A percentile compares a stretch with the other conserved stretches of the same genome.
Evolutionary conservation across 306 rosid species (phyloP).

Genomic region (Sophora flavescens): DNA sequence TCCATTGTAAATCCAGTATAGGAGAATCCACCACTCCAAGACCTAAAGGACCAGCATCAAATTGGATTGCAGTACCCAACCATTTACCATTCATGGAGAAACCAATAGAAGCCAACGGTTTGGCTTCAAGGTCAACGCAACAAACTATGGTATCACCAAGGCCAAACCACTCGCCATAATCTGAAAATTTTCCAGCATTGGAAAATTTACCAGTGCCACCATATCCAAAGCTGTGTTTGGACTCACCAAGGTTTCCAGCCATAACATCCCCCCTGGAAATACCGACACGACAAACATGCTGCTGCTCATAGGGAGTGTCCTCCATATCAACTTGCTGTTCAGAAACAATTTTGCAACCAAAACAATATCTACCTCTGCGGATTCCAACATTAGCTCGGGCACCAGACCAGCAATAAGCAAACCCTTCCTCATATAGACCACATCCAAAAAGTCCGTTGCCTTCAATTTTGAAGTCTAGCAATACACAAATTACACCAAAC

Average conservation of each 20-base stretch:
- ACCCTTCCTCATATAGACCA: constrained; percentile 59
- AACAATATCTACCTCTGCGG: constrained; percentile 62
- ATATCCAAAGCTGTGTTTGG: constrained; percentile 59
- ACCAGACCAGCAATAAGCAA: constrained; percentile 75
- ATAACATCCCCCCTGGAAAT: constrained; percentile 60
- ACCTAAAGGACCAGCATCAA: constrained; percentile 55
- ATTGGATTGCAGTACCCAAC: constrained; percentile 53
- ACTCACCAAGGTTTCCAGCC: constrained; percentile 67
- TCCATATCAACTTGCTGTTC: constrained; percentile 50
- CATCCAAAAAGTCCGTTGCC: constrained; percentile 42
- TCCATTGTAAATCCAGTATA: constrained; percentile 41
- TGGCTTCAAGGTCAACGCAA: constrained; percentile 60
- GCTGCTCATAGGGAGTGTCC: constrained; percentile 52
- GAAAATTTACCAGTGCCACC: constrained; percentile 65
- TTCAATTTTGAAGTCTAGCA: constrained; percentile 58
- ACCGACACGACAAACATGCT: constrained; percentile 61
- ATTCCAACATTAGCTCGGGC: constrained; percentile 64
- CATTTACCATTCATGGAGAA: constrained; percentile 71
- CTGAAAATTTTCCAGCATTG: constrained; percentile 45
- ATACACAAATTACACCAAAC: background rate
- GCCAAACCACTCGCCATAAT: constrained; percentile 66
- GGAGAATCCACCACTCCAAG: constrained; percentile 50
- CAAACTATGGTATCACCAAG: constrained; percentile 64
- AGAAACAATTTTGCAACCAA: constrained; percentile 59
- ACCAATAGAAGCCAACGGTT: constrained; percentile 59